These are phyloP conservation scores for Serpula lacrymans DNA, from an alignment of 768 basidiomycete species.

Conservation along the genomic window DNA sequence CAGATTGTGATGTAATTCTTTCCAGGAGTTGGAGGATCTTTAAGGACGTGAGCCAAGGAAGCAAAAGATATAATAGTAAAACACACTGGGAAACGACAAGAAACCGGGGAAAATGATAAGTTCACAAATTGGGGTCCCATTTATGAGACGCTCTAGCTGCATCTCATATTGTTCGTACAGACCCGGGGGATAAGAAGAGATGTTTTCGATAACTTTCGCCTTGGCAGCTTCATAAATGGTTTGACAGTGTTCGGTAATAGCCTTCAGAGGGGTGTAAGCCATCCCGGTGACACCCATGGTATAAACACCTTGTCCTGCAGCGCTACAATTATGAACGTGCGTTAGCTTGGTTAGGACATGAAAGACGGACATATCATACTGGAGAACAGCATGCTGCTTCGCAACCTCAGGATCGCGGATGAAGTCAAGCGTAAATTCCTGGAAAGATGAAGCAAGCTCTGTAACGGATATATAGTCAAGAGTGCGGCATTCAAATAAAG, in stretches of 20 bases:
- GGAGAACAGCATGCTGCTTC: conserved; percentile 13
- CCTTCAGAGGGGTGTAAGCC: conserved; percentile 27
- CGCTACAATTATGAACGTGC: conserved; percentile 24
- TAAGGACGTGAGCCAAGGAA: not conserved
- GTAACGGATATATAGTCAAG: not conserved
- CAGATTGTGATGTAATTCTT: conserved; percentile 23
- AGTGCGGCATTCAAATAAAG: not conserved
- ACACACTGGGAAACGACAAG: not conserved
- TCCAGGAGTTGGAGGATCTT: conserved; percentile 8
- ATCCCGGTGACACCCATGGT: conserved; percentile 22
- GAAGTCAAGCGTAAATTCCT: conserved; percentile 13
- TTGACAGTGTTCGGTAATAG: too few relatives aligned
- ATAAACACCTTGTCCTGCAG: conserved; percentile 8
- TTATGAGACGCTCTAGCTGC: not conserved
- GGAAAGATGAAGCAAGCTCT: conserved; percentile 8
- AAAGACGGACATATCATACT: conserved; percentile 15
- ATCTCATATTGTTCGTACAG: conserved; percentile 1
- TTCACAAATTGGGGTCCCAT: conserved; percentile 7
- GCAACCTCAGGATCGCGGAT: conserved; percentile 9
- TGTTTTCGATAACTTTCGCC: too few relatives aligned
- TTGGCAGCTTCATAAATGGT: too few relatives aligned
- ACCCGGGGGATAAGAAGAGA: too few relatives aligned
- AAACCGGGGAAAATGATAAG: conserved; percentile 5
- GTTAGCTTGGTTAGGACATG: conserved; percentile 7
- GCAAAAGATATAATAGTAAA: not conserved